Conservation (phyloP, 164 flowering plant species). For the Berberis vulgaris region DNA sequence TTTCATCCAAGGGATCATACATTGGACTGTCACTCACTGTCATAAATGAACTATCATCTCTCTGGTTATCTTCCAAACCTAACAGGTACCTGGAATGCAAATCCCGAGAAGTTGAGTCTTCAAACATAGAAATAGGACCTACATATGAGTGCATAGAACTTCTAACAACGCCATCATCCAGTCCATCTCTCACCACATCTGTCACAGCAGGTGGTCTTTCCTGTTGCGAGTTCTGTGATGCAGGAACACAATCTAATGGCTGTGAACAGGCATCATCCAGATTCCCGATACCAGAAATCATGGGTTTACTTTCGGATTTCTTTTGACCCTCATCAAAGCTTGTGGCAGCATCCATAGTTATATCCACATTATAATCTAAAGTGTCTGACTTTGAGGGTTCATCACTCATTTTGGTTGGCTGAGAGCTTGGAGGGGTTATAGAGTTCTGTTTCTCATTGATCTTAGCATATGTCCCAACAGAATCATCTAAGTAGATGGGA, state of each 20-base stretch:
- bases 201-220: slow-evolving; percentile 10
- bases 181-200: slow-evolving; percentile 1
- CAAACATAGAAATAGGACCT: slow-evolving; percentile 10
- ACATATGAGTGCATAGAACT: slow-evolving; percentile 2
- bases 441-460: not conserved
- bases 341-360: slow-evolving; percentile 7
- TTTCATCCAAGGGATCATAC: slow-evolving; percentile 1
- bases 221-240: slow-evolving; percentile 7
- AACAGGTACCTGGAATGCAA: slow-evolving; percentile 3
- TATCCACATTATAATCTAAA: not conserved
- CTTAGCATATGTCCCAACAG: not conserved
- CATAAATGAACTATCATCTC: slow-evolving; percentile 9
- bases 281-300: slow-evolving; percentile 2
- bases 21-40: not conserved
- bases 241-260: slow-evolving; percentile 9
- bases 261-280: slow-evolving; percentile 4
- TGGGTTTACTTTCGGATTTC: slow-evolving; percentile 10
- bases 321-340: slow-evolving; percentile 10
- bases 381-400: slow-evolving; percentile 6
- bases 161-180: slow-evolving; percentile 6
- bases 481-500: not conserved
- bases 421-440: slow-evolving; percentile 5
- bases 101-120: slow-evolving; percentile 7
- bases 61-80: slow-evolving; percentile 6
- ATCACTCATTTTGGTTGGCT: slow-evolving; percentile 1